Base-by-base conservation (phyloP, 2,329 filamentous ascomycete genomes). In the Neopestalotiopsis clavispora region DNA sequence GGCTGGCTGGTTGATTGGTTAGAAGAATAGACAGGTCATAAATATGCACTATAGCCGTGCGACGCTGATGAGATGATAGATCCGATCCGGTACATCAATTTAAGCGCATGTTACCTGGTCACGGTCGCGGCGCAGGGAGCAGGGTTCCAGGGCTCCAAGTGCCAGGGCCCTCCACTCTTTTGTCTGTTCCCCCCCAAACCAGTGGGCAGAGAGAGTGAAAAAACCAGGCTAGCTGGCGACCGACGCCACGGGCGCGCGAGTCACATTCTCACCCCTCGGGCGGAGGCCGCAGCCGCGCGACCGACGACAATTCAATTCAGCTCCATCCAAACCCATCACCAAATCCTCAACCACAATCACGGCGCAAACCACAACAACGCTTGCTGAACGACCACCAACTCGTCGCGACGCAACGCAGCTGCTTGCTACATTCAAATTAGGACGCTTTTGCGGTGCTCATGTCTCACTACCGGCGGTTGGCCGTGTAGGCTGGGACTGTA, bases 261-360 rank as follows among this genome's bases (percentile, higher is more conserved):
- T 65, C 62, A 65, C 62, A 65, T 65, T 65, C n/a, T 65, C 62
- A 65, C 62, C 38, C 30, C 62, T 65, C 59, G 59, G 59, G 12
- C 28, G 34, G 23, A 23, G 20, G 62, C 13, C 28, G 34, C 40
- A 52, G 62, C 62, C 38, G 40, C 38, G 40, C 62, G 23, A 30
- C 32, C 57, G 32, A 52, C 62, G 34, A 49, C 62, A 65, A 30
- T 40, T 65, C 62, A 65, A 28, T 32, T 62, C 60, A 62, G 23
- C 38, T 20, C 30, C 23, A 38, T n/a, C 59, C 17, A 52, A 52
- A 17, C 17, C 42, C 45, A 52, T 52, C 45, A 52, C n/a, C 45
- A 52, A 52, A 52, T 52, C 32, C 59, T 34, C 30, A 62, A n/a
- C 59, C 34, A 30, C 40, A n/a, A 40, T 14, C 32, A n/a, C 59